These are phyloP conservation scores for Oligophagozyma castellii DNA, from an alignment of 1,139 yeast species.

Conservation along the genomic window DNA sequence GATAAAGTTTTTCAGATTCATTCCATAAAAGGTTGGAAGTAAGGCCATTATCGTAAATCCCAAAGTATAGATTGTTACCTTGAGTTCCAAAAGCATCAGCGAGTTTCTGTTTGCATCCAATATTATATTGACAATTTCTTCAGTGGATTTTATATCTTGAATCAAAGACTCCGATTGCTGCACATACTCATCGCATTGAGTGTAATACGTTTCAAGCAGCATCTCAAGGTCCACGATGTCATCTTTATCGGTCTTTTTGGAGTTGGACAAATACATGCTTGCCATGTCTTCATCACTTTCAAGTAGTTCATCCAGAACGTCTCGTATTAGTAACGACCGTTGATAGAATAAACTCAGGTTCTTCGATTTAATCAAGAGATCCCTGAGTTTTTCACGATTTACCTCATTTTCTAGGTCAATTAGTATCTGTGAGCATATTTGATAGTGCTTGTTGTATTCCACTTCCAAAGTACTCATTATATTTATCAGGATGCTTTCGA, in stretches of 20 bases:
- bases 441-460: slow-evolving; percentile 62
- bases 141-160: slow-evolving; percentile 80
- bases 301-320: slow-evolving; percentile 57
- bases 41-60: slow-evolving; percentile 72
- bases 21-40: slow-evolving; percentile 81
- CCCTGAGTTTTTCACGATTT: slow-evolving; percentile 52
- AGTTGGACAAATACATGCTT: slow-evolving; percentile 55
- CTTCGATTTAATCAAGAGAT: slow-evolving; percentile 53
- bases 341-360: slow-evolving; percentile 53
- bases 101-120: slow-evolving; percentile 92
- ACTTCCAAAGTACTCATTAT: slow-evolving; percentile 77
- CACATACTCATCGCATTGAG: slow-evolving; percentile 92
- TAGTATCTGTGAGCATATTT: slow-evolving; percentile 52
- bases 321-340: slow-evolving; percentile 50
- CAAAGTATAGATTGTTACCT: slow-evolving; percentile 72
- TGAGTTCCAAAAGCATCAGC: slow-evolving; percentile 75
- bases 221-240: slow-evolving; percentile 73
- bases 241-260: slow-evolving; percentile 17
- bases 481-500: slow-evolving; percentile 77
- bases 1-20: slow-evolving; percentile 83
- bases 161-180: slow-evolving; percentile 81
- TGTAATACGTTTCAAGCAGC: slow-evolving; percentile 83
- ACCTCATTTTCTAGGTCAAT: slow-evolving; percentile 57
- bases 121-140: slow-evolving; percentile 89
- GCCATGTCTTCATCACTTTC: slow-evolving; percentile 86